Base-by-base conservation (phyloP, 495 filamentous ascomycete species). In the Neurospora cerealis region DNA sequence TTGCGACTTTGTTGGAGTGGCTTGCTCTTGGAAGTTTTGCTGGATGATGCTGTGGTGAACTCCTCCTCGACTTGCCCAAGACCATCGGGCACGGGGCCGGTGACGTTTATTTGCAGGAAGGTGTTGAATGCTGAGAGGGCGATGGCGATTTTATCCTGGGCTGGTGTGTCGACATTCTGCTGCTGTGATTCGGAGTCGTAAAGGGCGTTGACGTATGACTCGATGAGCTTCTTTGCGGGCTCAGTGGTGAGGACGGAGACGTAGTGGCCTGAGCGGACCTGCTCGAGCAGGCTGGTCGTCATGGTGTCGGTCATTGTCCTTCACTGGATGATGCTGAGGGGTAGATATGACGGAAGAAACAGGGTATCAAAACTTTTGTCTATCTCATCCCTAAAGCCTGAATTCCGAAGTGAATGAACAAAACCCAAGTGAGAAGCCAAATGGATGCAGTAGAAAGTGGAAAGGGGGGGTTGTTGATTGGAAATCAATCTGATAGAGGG, bases 21-120 rank as follows among this genome's bases (percentile, higher is more conserved):
- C 32, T 69, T 28, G 62, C 44, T 32, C 72, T 72, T 34, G 0
- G 15, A 40, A n/a, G 60, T 38, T 69, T 78, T 73, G 6, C 39
- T 48, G n/a, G 80, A 75, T n/a, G 70, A 46, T 17, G 75, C 74
- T 3, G 46, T 72, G 2, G 73, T 15, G 48, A 86, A 83, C 6
- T 78, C 71, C 4, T 69, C 48, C 46, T 85, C 79, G 9, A 80
- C 62, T 0, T 74, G 37, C 0, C 80, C 69, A 10, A 80, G 70
- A 28, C 77, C 74, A 8, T 90, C 89, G 24, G 95, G 81, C n/a
- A 94, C 83, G 0, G 95, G 96, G 0, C 96, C 96, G 17, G 96
- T 98, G 70, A 98, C 92, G 80, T 93, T 98, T 1, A 90, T 90
- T 76, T 98, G 96, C 28, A 98, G 80, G 80, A 98, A 98, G n/a